Evolutionary conservation across 805 yeast genomes (phyloP).

Genomic region (Candida rishiriensis): DNA sequence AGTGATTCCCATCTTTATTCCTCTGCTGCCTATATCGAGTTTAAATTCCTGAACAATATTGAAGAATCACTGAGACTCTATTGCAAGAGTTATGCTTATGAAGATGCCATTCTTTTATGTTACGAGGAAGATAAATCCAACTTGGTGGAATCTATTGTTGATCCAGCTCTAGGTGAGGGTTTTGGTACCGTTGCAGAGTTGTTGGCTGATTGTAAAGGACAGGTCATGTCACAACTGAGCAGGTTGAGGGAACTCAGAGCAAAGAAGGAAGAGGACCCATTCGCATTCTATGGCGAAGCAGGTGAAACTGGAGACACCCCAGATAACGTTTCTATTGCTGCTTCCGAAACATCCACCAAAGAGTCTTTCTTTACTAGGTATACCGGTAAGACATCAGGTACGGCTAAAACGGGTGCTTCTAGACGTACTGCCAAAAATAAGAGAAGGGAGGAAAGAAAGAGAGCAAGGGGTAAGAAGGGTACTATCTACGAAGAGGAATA

Average conservation of each 20-base stretch:
- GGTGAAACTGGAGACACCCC: conserved; percentile 67
- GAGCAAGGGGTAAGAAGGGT: conserved; percentile 96
- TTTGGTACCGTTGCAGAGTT: conserved; percentile 85
- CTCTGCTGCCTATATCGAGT: conserved; percentile 77
- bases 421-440: conserved; percentile 88
- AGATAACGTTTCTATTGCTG: conserved; percentile 92
- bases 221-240: conserved; percentile 73
- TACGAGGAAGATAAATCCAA: conserved; percentile 38
- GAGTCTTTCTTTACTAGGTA: conserved; percentile 93
- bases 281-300: conserved; percentile 71
- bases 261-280: conserved; percentile 82
- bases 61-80: conserved; percentile 60
- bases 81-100: conserved; percentile 72
- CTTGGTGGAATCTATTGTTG: conserved; percentile 56
- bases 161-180: conserved; percentile 76
- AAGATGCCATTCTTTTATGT: conserved; percentile 69
- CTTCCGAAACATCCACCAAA: conserved; percentile 87
- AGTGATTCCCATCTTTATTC: conserved; percentile 66
- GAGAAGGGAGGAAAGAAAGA: conserved; percentile 92
- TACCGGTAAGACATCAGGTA: conserved; percentile 93
- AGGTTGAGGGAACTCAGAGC: conserved; percentile 81
- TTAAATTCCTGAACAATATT: conserved; percentile 53
- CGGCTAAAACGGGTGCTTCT: conserved; percentile 95
- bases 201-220: conserved; percentile 89
- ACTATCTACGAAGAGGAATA: conserved; percentile 97